Percentiles rank a stretch among this genome's conserved stretches.
phyloP scores from a whole-genome alignment of 768 basidiomycete genomes.

The Tylopilus sp. region DNA sequence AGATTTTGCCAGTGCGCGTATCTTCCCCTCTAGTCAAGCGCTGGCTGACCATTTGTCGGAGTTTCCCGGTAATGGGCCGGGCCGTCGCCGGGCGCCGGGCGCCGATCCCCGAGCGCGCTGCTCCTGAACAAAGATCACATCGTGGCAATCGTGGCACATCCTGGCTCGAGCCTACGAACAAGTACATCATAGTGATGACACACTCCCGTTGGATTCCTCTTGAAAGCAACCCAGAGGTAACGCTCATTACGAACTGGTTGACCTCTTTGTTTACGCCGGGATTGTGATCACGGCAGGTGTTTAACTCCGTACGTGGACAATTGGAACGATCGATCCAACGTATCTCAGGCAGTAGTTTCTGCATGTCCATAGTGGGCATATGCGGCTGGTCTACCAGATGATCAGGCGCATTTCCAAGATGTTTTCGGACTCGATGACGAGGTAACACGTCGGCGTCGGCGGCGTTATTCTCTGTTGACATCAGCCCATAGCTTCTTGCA shows the following conservation, averaged over 20 bases:
- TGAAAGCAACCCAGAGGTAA: constrained; percentile 68
- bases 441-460: constrained; percentile 31
- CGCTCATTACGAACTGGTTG: neutral
- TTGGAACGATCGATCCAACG: neutral
- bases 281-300: constrained; percentile 21
- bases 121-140: neutral
- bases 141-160: too few relatives aligned
- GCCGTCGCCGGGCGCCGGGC: too few relatives aligned
- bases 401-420: constrained; percentile 57
- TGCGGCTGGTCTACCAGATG: constrained; percentile 58
- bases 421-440: constrained; percentile 71
- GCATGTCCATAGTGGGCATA: constrained; percentile 55
- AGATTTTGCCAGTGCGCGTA: too few relatives aligned
- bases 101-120: neutral
- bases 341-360: neutral
- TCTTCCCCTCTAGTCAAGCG: too few relatives aligned
- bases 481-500: constrained; percentile 50
- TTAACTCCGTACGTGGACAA: constrained; percentile 26
- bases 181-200: constrained; percentile 15
- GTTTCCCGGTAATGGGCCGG: too few relatives aligned
- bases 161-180: constrained; percentile 4
- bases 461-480: neutral
- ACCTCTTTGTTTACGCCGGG: constrained; percentile 9
- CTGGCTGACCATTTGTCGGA: too few relatives aligned
- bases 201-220: constrained; percentile 68